Evolutionary conservation across 1,284 basidiomycete genomes (phyloP).

Genomic region (Volvariella surrecta): DNA sequence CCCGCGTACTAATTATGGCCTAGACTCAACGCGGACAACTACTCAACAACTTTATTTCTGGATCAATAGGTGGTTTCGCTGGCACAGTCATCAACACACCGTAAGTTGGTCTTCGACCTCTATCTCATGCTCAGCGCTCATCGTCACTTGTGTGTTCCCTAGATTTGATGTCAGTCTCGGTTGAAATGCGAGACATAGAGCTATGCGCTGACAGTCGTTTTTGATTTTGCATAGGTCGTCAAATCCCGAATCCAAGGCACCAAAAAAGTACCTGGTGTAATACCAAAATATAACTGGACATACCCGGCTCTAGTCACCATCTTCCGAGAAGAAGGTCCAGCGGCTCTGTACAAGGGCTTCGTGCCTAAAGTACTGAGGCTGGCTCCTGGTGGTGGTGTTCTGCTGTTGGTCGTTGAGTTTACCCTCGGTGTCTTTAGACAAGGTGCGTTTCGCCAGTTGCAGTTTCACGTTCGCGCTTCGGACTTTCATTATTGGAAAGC

Average conservation of each 20-base stretch:
- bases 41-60: constrained; percentile 89
- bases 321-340: constrained; percentile 83
- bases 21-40: constrained; percentile 68
- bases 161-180: constrained; percentile 47
- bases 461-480: not conserved
- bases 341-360: constrained; percentile 93
- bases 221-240: constrained; percentile 46
- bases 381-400: constrained; percentile 91
- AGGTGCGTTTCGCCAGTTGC: constrained; percentile 31
- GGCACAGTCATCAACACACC: constrained; percentile 81
- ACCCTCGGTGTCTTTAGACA: constrained; percentile 69
- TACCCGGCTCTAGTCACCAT: constrained; percentile 78
- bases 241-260: constrained; percentile 92
- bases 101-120: constrained; percentile 27
- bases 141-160: not conserved
- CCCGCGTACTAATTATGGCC: too few species aligned
- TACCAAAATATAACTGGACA: constrained; percentile 90
- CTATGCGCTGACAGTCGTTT: constrained; percentile 5
- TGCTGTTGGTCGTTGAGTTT: constrained; percentile 87
- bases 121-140: not conserved
- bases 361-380: constrained; percentile 78
- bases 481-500: not conserved
- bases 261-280: constrained; percentile 54
- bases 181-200: too few species aligned
- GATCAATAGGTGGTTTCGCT: constrained; percentile 84